Evolutionary conservation across 306 rosid genomes (phyloP).

Genomic region (barrel medic (Medicago truncatula)): DNA sequence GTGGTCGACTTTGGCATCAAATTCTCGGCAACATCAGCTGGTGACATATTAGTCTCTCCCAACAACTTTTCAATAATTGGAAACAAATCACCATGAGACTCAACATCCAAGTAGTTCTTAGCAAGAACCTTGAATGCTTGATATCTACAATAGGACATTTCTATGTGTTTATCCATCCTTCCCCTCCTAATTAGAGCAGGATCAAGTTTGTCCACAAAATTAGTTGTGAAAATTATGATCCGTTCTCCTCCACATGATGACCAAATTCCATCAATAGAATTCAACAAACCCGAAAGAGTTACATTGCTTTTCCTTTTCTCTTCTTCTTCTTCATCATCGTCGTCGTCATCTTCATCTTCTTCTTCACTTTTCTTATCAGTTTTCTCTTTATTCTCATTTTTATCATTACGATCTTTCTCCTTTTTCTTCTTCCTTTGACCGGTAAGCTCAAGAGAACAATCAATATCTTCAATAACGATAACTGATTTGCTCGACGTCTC

Average conservation of each 20-base stretch:
- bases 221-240: slow-evolving; percentile 24
- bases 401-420: neutral
- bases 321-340: too few relatives aligned
- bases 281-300: slow-evolving; percentile 27
- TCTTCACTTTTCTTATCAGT: neutral
- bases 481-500: slow-evolving; percentile 1
- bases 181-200: slow-evolving; percentile 7
- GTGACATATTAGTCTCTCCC: slow-evolving; percentile 54
- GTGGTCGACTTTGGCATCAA: slow-evolving; percentile 59
- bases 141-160: slow-evolving; percentile 8
- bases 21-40: slow-evolving; percentile 77
- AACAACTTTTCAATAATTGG: slow-evolving; percentile 42
- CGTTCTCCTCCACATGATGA: neutral
- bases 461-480: slow-evolving; percentile 9
- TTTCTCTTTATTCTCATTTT: neutral
- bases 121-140: slow-evolving; percentile 17
- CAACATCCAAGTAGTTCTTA: slow-evolving; percentile 11
- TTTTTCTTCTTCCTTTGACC: neutral
- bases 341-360: neutral
- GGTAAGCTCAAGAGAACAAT: slow-evolving; percentile 10
- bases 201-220: slow-evolving; percentile 29
- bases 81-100: slow-evolving; percentile 44
- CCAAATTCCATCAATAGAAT: slow-evolving; percentile 28
- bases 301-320: neutral
- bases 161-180: slow-evolving; percentile 16